A percentile compares a stretch with the other conserved stretches of the same genome.
These are phyloP conservation scores for Plasmopara muralis DNA, from an alignment of 352 stramenopile genomes.

Conservation along the genomic window DNA sequence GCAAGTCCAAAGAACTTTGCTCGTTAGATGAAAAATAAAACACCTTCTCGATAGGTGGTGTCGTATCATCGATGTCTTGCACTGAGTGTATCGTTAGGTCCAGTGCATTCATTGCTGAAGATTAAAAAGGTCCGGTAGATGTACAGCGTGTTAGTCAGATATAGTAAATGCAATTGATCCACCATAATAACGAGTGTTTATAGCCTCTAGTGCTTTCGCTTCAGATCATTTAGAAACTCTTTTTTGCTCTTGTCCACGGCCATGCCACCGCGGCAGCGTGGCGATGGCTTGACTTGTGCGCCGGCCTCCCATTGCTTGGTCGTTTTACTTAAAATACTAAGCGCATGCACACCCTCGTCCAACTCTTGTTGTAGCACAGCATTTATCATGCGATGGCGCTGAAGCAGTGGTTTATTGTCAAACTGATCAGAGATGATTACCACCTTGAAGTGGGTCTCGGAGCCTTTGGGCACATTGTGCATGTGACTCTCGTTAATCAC, in stretches of 20 bases:
- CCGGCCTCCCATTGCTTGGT: conserved; percentile 85
- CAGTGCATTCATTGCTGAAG: too few relatives aligned
- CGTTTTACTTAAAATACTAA: conserved; percentile 93
- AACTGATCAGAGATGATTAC: conserved; percentile 90
- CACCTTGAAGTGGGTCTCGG: conserved; percentile 97
- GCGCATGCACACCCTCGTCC: conserved; percentile 85
- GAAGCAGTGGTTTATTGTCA: conserved; percentile 75
- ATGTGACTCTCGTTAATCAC: conserved; percentile 94
- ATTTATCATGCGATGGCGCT: conserved; percentile 92
- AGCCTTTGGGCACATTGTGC: conserved; percentile 91
- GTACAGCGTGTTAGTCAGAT: too few relatives aligned
- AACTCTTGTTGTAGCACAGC: conserved; percentile 82
- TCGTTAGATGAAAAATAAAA: too few relatives aligned
- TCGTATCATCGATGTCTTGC: too few relatives aligned
- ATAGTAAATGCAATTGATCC: too few relatives aligned
- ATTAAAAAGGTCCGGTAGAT: too few relatives aligned
- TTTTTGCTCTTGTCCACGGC: conserved; percentile 58
- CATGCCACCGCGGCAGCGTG: conserved; percentile 72
- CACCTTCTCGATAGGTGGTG: too few relatives aligned
- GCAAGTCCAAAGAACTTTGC: too few relatives aligned
- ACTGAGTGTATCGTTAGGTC: too few relatives aligned
- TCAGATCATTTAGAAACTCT: conserved; percentile 44
- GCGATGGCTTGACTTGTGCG: conserved; percentile 47
- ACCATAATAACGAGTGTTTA: too few relatives aligned
- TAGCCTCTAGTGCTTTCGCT: conserved; percentile 13